Evolutionary conservation across 2,329 filamentous ascomycete genomes (phyloP).

Genomic region (Fusarium vanettenii): DNA sequence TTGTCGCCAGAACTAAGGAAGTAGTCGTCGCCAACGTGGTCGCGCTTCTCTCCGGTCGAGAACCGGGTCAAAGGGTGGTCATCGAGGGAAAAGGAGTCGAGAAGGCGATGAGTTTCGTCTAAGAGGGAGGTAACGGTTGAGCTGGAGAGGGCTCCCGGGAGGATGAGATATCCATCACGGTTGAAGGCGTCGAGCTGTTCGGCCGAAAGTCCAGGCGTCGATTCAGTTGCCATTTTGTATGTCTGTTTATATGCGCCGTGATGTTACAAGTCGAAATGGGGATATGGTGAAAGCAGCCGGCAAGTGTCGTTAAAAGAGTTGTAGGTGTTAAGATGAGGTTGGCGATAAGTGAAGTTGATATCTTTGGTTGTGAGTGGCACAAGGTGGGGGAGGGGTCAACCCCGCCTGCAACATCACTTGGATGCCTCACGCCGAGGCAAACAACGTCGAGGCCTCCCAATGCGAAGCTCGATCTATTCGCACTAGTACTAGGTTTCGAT

Average conservation of each 20-base stretch:
- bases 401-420: slow-evolving; percentile 31
- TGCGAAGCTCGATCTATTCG: neutral
- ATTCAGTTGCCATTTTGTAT: slow-evolving; percentile 28
- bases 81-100: slow-evolving; percentile 80
- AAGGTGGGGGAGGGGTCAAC: slow-evolving; percentile 34
- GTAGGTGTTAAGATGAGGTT: slow-evolving; percentile 17
- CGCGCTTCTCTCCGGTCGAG: slow-evolving; percentile 79
- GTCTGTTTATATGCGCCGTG: neutral
- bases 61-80: slow-evolving; percentile 95
- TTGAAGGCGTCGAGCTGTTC: slow-evolving; percentile 79
- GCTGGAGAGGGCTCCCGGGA: slow-evolving; percentile 79
- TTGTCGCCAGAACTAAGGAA: slow-evolving; percentile 92
- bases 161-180: slow-evolving; percentile 88
- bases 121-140: slow-evolving; percentile 76
- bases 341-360: slow-evolving; percentile 18
- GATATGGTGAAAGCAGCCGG: neutral
- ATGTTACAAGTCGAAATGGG: neutral
- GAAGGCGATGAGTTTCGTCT: slow-evolving; percentile 77
- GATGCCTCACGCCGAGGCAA: slow-evolving; percentile 15
- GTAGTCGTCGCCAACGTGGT: slow-evolving; percentile 94
- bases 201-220: slow-evolving; percentile 69
- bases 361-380: slow-evolving; percentile 12
- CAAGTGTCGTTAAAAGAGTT: neutral
- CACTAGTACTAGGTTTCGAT: neutral
- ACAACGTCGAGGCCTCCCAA: neutral